Conservation (phyloP, 73 alveolate genomes). For the Paramecium pentaurelia region DNA sequence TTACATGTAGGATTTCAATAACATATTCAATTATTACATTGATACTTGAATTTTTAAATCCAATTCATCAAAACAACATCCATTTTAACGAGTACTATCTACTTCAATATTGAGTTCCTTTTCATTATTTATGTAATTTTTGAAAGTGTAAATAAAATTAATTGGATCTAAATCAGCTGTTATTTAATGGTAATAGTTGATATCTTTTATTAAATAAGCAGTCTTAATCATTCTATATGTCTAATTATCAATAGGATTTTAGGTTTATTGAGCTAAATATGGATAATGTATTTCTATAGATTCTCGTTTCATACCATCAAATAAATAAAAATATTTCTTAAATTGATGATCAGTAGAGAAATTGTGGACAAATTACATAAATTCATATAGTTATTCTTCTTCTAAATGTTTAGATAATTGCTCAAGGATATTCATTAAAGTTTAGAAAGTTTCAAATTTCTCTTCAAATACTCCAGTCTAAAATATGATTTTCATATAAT, state of each 20-base stretch:
- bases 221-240: slow-evolving; percentile 29
- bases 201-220: background rate
- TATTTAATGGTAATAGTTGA: background rate
- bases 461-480: slow-evolving; percentile 33
- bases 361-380: background rate
- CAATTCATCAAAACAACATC: background rate
- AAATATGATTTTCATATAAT: background rate
- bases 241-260: background rate
- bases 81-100: background rate
- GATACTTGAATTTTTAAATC: background rate
- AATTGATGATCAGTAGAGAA: background rate
- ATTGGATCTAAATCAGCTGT: background rate
- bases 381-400: background rate
- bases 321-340: background rate
- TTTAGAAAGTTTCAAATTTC: background rate
- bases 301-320: background rate
- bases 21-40: background rate
- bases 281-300: background rate
- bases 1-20: background rate
- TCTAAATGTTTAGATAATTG: background rate
- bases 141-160: background rate
- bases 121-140: background rate
- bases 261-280: background rate
- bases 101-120: background rate
- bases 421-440: background rate